Percentiles rank a stretch among this genome's conserved stretches.
phyloP scores from a whole-genome alignment of 768 basidiomycete species.

The Symmetrospora coprosmae region DNA sequence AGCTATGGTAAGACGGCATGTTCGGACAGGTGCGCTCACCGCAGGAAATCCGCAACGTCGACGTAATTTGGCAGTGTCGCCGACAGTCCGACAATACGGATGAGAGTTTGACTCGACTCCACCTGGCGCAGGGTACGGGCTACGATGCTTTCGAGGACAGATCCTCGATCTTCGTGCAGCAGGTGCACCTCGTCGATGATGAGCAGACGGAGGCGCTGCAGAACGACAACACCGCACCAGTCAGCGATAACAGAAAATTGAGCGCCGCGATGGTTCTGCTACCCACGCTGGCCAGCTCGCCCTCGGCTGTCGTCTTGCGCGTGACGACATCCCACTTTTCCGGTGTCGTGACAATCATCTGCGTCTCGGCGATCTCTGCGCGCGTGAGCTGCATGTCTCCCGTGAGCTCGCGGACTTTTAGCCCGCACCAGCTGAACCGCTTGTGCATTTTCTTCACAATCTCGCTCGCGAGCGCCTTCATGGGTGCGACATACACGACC shows the following conservation, averaged over 20 bases:
- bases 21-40: conserved; percentile 42
- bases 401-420: conserved; percentile 78
- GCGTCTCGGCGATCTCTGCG: conserved; percentile 82
- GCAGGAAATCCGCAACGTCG: conserved; percentile 86
- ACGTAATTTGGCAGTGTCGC: conserved; percentile 94
- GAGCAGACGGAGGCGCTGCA: conserved; percentile 72
- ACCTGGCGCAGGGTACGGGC: conserved; percentile 88
- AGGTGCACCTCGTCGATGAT: conserved; percentile 97
- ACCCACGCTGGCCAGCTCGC: conserved; percentile 79
- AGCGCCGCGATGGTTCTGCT: neutral
- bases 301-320: conserved; percentile 83
- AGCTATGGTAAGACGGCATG: too few relatives aligned
- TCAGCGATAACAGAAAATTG: neutral
- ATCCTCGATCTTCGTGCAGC: conserved; percentile 91
- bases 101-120: conserved; percentile 87
- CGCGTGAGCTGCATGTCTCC: conserved; percentile 97
- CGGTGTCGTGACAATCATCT: conserved; percentile 95
- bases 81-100: conserved; percentile 82
- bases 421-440: conserved; percentile 71
- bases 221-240: neutral
- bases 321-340: conserved; percentile 99
- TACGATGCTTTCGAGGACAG: conserved; percentile 95
- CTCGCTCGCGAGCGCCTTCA: conserved; percentile 94
- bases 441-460: conserved; percentile 86
- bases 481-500: conserved; percentile 95